phyloP scores from a whole-genome alignment of 176 grass and related monocot species.

The Musa schizocarpa region DNA sequence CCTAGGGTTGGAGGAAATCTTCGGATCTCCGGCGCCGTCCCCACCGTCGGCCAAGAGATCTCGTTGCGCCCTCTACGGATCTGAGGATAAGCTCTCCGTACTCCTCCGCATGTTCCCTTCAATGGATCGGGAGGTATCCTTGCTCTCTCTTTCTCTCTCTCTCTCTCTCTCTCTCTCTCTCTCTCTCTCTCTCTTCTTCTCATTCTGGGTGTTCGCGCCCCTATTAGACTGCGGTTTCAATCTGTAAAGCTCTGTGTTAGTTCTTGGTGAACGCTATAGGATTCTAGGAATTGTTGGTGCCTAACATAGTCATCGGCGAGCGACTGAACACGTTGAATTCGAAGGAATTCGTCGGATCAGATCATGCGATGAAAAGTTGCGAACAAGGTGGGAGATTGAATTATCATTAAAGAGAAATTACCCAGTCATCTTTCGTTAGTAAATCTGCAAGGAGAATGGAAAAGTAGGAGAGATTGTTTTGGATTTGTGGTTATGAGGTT shows the following conservation, averaged over 20 bases:
- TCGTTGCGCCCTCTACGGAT: slow-evolving; percentile 25
- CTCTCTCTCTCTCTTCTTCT: background rate
- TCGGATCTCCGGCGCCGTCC: slow-evolving; percentile 23
- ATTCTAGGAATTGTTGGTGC: no score
- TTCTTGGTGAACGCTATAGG: background rate
- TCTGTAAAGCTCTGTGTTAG: background rate
- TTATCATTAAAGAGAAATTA: no score
- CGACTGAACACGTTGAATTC: no score
- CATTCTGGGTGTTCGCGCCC: background rate
- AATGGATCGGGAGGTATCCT: slow-evolving; percentile 24
- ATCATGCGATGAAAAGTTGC: no score
- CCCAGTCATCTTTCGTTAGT: no score
- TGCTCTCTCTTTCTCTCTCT: background rate
- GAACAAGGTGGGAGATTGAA: no score
- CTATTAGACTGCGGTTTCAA: background rate
- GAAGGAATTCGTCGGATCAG: no score
- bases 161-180: background rate
- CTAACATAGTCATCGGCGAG: no score
- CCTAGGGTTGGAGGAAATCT: slow-evolving; percentile 32
- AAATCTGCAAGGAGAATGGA: no score
- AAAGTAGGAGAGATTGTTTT: no score
- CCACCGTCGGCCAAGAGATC: slow-evolving; percentile 20
- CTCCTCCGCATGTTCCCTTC: slow-evolving; percentile 26
- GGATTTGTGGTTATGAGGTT: no score
- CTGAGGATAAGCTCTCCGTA: slow-evolving; percentile 18